A percentile compares a stretch with the other conserved stretches of the same genome.
These are phyloP conservation scores for Trypanosoma caninum DNA, from an alignment of 208 protist genomes.

Conservation along the genomic window DNA sequence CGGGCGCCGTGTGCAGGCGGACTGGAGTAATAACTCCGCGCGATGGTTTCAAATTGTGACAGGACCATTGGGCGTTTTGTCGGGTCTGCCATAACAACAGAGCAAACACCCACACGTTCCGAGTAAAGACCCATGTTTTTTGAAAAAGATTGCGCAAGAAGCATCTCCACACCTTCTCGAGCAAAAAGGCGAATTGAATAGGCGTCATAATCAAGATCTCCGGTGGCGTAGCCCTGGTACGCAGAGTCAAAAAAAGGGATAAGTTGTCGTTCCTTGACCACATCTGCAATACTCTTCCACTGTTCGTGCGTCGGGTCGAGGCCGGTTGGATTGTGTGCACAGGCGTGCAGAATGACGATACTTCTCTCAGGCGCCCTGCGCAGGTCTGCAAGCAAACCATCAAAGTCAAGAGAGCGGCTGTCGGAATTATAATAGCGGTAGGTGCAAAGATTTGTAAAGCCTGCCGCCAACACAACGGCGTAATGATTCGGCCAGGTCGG, in stretches of 20 bases:
- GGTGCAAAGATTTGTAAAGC: constrained; percentile 49
- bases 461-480: constrained; percentile 51
- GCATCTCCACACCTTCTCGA: constrained; percentile 70
- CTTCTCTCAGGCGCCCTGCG: constrained; percentile 69
- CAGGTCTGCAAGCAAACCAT: constrained; percentile 82
- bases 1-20: constrained; percentile 96
- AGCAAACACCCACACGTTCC: constrained; percentile 92
- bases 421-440: constrained; percentile 84
- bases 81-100: constrained; percentile 61
- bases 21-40: constrained; percentile 93
- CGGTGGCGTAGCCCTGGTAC: constrained; percentile 97
- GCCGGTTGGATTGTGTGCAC: constrained; percentile 99
- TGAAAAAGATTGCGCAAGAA: constrained; percentile 94
- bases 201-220: constrained; percentile 94
- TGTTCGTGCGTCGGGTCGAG: constrained; percentile 95
- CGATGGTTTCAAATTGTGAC: constrained; percentile 75
- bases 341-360: constrained; percentile 96
- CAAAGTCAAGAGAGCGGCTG: constrained; percentile 75
- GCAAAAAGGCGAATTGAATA: constrained; percentile 79
- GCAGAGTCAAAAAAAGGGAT: constrained; percentile 96
- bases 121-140: constrained; percentile 99
- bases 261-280: constrained; percentile 77
- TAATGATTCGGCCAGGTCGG: constrained; percentile 90
- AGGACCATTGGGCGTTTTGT: constrained; percentile 66
- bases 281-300: constrained; percentile 93